Evolutionary conservation across 2,329 filamentous ascomycete genomes (phyloP).

Genomic region (Orbilia quercus): DNA sequence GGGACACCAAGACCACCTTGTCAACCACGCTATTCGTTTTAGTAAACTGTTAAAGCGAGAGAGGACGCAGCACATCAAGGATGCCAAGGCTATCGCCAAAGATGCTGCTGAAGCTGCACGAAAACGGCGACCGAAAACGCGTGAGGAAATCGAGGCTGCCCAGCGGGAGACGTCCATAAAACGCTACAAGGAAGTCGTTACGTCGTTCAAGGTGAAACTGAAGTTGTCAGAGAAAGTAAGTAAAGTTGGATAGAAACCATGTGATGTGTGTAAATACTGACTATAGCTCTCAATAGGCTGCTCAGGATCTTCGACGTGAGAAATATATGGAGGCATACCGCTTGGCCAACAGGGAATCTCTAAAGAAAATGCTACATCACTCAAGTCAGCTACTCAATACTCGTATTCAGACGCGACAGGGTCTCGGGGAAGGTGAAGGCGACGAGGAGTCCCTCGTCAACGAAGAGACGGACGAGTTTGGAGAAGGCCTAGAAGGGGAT

Average conservation of each 20-base stretch:
- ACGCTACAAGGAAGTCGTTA: slow-evolving; percentile 77
- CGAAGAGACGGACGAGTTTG: slow-evolving; percentile 63
- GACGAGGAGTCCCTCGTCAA: slow-evolving; percentile 58
- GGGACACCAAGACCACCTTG: slow-evolving; percentile 86
- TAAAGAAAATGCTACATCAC: slow-evolving; percentile 68
- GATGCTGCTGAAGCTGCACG: slow-evolving; percentile 74
- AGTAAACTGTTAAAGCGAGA: slow-evolving; percentile 82
- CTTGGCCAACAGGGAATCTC: slow-evolving; percentile 65
- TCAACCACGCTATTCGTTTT: slow-evolving; percentile 82
- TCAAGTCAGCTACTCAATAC: slow-evolving; percentile 67
- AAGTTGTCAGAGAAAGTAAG: slow-evolving; percentile 54
- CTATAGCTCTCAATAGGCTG: slow-evolving; percentile 18
- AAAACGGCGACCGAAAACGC: slow-evolving; percentile 79
- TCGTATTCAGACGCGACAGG: slow-evolving; percentile 62
- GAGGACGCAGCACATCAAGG: slow-evolving; percentile 82
- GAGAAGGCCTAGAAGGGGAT: slow-evolving; percentile 65
- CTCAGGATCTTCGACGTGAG: slow-evolving; percentile 61
- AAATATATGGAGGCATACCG: slow-evolving; percentile 67
- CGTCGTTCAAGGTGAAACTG: slow-evolving; percentile 53
- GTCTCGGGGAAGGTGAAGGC: slow-evolving; percentile 55
- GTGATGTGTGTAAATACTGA: slow-evolving; percentile 8
- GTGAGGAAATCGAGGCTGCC: slow-evolving; percentile 84
- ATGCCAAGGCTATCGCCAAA: slow-evolving; percentile 58
- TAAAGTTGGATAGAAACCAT: background rate
- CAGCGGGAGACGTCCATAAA: slow-evolving; percentile 74